Evolutionary conservation across 306 rosid genomes (phyloP).

Genomic region (Heteromeles arbutifolia): DNA sequence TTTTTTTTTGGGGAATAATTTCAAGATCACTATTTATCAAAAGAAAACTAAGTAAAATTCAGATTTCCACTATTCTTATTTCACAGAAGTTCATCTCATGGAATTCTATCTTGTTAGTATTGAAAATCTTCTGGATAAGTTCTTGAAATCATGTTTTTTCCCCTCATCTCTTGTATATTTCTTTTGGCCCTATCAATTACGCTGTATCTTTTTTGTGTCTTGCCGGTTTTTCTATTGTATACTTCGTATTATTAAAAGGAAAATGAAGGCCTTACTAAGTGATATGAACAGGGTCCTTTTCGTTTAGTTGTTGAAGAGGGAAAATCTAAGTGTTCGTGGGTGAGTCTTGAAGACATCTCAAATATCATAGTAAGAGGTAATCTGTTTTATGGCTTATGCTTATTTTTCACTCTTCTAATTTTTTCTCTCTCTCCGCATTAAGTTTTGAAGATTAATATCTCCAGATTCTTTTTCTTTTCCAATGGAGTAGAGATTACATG

Average conservation of each 20-base stretch:
- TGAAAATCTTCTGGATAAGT: background rate
- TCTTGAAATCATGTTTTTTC: background rate
- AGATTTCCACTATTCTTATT: background rate
- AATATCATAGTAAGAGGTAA: slow-evolving; percentile 79
- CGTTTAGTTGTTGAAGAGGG: slow-evolving; percentile 98
- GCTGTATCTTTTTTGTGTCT: background rate
- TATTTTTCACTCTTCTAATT: background rate
- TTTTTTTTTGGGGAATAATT: background rate
- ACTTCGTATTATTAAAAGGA: background rate
- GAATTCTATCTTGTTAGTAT: background rate
- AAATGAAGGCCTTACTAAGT: background rate
- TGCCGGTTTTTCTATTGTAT: background rate
- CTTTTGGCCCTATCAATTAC: background rate
- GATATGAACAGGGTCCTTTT: slow-evolving; percentile 69
- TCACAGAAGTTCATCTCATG: background rate
- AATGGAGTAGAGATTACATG: background rate
- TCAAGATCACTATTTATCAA: background rate
- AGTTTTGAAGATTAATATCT: background rate
- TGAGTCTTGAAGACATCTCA: slow-evolving; percentile 90
- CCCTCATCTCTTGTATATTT: background rate
- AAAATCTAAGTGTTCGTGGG: slow-evolving; percentile 95
- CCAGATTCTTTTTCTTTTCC: background rate
- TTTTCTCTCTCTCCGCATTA: background rate
- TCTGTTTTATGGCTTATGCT: slow-evolving; percentile 9
- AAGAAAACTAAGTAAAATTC: background rate